These are phyloP conservation scores for Parietaria judaica DNA, from an alignment of 306 rosid genomes.

Conservation along the genomic window DNA sequence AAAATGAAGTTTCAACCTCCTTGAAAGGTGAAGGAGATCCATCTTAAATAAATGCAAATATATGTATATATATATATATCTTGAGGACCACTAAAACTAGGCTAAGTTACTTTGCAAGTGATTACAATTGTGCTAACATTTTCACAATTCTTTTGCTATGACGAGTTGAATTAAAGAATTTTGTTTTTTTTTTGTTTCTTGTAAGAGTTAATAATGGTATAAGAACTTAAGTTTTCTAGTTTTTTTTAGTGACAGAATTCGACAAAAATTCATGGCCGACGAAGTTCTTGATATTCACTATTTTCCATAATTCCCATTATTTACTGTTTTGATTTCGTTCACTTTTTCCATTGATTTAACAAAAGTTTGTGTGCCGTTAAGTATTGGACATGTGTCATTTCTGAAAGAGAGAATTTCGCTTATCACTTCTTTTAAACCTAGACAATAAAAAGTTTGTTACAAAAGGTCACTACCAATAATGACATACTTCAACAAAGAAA, in stretches of 20 bases:
- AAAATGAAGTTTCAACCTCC: neutral
- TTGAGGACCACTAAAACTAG: slow-evolving; percentile 1
- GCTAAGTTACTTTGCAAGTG: neutral
- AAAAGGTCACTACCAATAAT: neutral
- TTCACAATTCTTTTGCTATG: neutral
- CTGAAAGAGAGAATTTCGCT: neutral
- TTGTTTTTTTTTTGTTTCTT: no score
- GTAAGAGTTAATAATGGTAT: no score
- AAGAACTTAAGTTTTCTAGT: no score
- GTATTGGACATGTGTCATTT: no score
- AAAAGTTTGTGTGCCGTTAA: no score
- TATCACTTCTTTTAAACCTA: no score
- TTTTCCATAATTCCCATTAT: no score
- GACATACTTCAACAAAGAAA: neutral
- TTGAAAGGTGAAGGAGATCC: neutral
- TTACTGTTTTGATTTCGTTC: no score
- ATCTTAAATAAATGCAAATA: neutral
- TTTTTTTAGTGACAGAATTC: no score
- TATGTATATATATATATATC: neutral
- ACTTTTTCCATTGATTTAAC: neutral
- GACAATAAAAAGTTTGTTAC: neutral
- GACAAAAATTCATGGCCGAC: no score
- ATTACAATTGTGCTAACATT: neutral
- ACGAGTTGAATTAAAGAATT: neutral
- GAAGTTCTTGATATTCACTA: no score